These are phyloP conservation scores for Arabidopsis thaliana DNA, from an alignment of 345 rosid genomes.

Conservation along the genomic window DNA sequence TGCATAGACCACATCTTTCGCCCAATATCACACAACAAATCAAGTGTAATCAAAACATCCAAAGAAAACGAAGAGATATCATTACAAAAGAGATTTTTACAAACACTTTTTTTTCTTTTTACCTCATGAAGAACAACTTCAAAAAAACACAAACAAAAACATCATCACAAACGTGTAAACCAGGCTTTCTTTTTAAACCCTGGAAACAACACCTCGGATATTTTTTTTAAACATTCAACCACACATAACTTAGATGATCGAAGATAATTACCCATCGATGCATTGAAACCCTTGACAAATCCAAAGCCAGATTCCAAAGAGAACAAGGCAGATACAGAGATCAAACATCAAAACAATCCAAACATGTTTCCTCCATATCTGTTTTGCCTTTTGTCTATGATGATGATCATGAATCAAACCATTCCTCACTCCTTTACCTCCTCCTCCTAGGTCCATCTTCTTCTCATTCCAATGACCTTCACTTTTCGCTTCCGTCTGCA, in stretches of 20 bases:
- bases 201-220: conserved; percentile 37
- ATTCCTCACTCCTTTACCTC: conserved; percentile 55
- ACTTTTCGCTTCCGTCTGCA: conserved; percentile 31
- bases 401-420: conserved; percentile 48
- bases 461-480: conserved; percentile 42
- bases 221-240: background rate
- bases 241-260: background rate
- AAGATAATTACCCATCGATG: conserved; percentile 52
- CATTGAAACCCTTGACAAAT: conserved; percentile 87
- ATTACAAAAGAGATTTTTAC: conserved; percentile 1
- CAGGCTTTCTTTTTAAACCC: background rate
- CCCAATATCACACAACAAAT: conserved; percentile 7
- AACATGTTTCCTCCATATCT: conserved; percentile 88
- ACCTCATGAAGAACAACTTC: conserved; percentile 1
- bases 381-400: conserved; percentile 74
- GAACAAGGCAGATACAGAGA: conserved; percentile 60
- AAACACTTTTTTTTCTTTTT: background rate
- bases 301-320: conserved; percentile 86
- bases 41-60: background rate
- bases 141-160: conserved; percentile 7
- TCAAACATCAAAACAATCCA: conserved; percentile 80
- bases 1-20: background rate
- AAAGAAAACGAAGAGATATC: background rate
- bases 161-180: conserved; percentile 37
- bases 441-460: conserved; percentile 51